Evolutionary conservation across 2,329 filamentous ascomycete species (phyloP), one percentile per base, ranked within the genome.

Genomic region (Ophiostoma australiae): DNA sequence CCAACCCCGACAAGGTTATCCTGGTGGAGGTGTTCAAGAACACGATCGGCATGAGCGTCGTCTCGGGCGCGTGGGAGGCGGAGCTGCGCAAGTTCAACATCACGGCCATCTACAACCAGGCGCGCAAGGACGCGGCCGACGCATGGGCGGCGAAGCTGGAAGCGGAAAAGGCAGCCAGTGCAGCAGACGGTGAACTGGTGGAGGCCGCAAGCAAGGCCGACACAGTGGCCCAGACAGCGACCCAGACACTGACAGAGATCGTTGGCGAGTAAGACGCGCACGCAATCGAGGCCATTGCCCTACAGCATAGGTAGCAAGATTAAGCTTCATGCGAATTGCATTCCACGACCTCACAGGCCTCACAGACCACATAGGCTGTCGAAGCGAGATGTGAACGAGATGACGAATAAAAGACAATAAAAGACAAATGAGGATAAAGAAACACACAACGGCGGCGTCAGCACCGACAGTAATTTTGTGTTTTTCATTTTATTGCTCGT

Each of bases 31-130:
- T 95, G 71, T 94, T 91, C 79, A 89, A 65, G 63, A 69, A 70
- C 33, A 69, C 92, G 58, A 90, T 90, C 76, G 91, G 92, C 31
- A 89, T 95, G 82, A 92, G 91, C 74, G 91, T 95, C 44, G 90
- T 95, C 4, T 87, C 89, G 73, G 84, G 86, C 17, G 87, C 92
- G 76, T 95, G 90, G 84, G 90, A 67, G 66, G 5, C 93, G 68
- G 82, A 83, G 67, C 82, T 94, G 72, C 94, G 92, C 80, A 86
- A 88, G 75, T 94, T 89, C 80, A 95, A 95, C 78, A 80, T 96
- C 55, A 87, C 90, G 71, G 91, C 93, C 78, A 85, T 94, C 33
- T 91, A 91, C 77, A 82, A 82, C 71, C 66, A 70, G 55, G 55
- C 55, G 15, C 39, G 13, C 58, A 55, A 55, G 27, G 41, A 68